Percentiles rank a stretch among this genome's conserved stretches.
These are phyloP conservation scores for Ricinus communis DNA, from an alignment of 345 rosid species.

Conservation along the genomic window DNA sequence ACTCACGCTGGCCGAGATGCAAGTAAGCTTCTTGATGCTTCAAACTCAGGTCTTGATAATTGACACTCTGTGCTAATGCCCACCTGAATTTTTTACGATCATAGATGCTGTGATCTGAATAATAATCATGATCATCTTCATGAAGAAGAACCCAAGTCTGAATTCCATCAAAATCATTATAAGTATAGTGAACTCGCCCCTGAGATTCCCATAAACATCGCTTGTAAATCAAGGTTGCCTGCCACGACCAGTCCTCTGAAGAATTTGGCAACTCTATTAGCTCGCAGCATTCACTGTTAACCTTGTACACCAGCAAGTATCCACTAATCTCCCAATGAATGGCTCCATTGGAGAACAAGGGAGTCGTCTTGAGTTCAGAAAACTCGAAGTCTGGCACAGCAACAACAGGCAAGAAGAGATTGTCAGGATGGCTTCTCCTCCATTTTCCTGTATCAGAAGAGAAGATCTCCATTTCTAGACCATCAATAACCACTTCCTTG, in stretches of 20 bases:
- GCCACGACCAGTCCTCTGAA: conserved; percentile 8
- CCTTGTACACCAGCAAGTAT: conserved; percentile 17
- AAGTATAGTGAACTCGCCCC: conserved; percentile 17
- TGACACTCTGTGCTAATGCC: conserved; percentile 16
- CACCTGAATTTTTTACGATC: conserved; percentile 18
- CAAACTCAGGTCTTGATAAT: background rate
- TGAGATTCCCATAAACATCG: conserved; percentile 25
- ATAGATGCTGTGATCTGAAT: background rate
- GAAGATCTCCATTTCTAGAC: conserved; percentile 15
- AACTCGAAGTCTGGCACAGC: conserved; percentile 10
- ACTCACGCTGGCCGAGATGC: background rate
- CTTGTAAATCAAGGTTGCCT: conserved; percentile 8
- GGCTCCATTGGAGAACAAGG: conserved; percentile 21
- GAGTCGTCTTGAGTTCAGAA: background rate
- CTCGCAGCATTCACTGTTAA: conserved; percentile 4
- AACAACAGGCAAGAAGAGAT: conserved; percentile 2
- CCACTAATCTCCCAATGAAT: conserved; percentile 23
- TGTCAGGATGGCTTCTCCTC: background rate
- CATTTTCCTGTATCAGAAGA: too few species aligned
- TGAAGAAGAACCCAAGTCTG: conserved; percentile 26
- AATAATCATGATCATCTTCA: conserved; percentile 12
- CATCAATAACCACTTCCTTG: background rate
- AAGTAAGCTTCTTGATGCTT: background rate
- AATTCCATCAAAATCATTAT: conserved; percentile 22
- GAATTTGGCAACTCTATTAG: conserved; percentile 16